Percentiles rank a stretch among this genome's conserved stretches.
Conservation (phyloP, 2,329 filamentous ascomycete species). For the Fusarium setosum region DNA sequence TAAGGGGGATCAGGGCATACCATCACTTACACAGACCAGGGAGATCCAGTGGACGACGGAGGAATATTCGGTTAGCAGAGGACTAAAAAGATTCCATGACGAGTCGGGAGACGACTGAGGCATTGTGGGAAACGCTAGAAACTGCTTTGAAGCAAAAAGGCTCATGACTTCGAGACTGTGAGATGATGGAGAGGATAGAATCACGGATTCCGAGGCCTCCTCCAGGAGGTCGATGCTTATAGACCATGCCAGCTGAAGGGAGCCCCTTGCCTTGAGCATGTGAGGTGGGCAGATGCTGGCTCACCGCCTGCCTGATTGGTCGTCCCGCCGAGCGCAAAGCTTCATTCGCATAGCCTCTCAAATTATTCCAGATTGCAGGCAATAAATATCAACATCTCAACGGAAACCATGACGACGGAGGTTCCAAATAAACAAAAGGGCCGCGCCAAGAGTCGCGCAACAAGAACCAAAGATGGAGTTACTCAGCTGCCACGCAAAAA, state of each 20-base stretch:
- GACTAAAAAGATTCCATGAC: slow-evolving; percentile 41
- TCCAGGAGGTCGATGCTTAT: slow-evolving; percentile 27
- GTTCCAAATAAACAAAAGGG: slow-evolving; percentile 68
- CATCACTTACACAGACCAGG: slow-evolving; percentile 50
- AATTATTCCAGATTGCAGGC: slow-evolving; percentile 18
- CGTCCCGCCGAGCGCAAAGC: slow-evolving; percentile 27
- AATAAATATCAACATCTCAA: slow-evolving; percentile 12
- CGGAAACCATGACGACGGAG: slow-evolving; percentile 42
- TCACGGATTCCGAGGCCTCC: slow-evolving; percentile 37
- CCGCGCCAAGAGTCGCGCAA: slow-evolving; percentile 73
- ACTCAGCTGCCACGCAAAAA: slow-evolving; percentile 87
- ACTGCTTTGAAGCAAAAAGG: slow-evolving; percentile 31
- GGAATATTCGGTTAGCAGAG: slow-evolving; percentile 46
- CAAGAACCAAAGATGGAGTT: slow-evolving; percentile 61
- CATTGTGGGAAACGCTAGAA: slow-evolving; percentile 39
- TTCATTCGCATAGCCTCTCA: slow-evolving; percentile 21
- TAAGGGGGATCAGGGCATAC: slow-evolving; percentile 1
- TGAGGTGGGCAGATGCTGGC: slow-evolving; percentile 12
- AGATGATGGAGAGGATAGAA: slow-evolving; percentile 37
- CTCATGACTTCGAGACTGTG: slow-evolving; percentile 36
- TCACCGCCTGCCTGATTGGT: slow-evolving; percentile 44
- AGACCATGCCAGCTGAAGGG: slow-evolving; percentile 18
- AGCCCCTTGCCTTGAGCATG: slow-evolving; percentile 22
- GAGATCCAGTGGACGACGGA: slow-evolving; percentile 51
- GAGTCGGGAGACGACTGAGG: slow-evolving; percentile 33